Conservation (phyloP, 805 yeast genomes). For the Suhomyces faveliae region DNA sequence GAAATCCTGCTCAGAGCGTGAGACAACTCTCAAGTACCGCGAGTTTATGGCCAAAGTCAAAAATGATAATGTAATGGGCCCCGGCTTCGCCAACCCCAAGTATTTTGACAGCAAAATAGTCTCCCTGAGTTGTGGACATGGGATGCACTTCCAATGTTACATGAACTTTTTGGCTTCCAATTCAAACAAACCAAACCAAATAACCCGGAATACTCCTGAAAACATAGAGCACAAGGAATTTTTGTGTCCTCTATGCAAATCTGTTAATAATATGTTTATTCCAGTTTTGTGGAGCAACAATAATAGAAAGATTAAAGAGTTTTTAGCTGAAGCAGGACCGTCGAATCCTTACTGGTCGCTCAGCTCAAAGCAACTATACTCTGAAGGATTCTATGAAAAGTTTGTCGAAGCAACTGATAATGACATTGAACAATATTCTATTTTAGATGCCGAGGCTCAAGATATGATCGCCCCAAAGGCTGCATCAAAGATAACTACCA, state of each 20-base stretch:
- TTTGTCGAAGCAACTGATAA: slow-evolving; percentile 19
- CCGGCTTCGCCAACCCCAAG: slow-evolving; percentile 57
- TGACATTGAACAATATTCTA: slow-evolving; percentile 24
- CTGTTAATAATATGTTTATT: slow-evolving; percentile 77
- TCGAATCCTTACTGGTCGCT: slow-evolving; percentile 16
- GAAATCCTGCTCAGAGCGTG: background rate
- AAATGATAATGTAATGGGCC: slow-evolving; percentile 55
- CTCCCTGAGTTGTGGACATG: slow-evolving; percentile 86
- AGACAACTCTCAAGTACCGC: slow-evolving; percentile 33
- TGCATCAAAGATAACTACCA: slow-evolving; percentile 12
- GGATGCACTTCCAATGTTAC: slow-evolving; percentile 83
- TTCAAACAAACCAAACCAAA: slow-evolving; percentile 59
- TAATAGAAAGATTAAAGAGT: slow-evolving; percentile 26
- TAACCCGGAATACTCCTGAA: slow-evolving; percentile 81
- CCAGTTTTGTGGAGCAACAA: slow-evolving; percentile 68
- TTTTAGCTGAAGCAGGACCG: slow-evolving; percentile 10
- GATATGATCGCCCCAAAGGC: slow-evolving; percentile 28
- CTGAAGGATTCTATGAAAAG: slow-evolving; percentile 24
- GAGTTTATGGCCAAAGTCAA: slow-evolving; percentile 36
- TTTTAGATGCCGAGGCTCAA: slow-evolving; percentile 24
- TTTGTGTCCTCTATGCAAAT: slow-evolving; percentile 88
- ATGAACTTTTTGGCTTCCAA: slow-evolving; percentile 59
- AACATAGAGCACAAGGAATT: slow-evolving; percentile 69
- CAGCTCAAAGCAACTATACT: slow-evolving; percentile 12
- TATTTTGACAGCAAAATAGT: slow-evolving; percentile 46